These are phyloP conservation scores for Pelargonium australe DNA, from an alignment of 441 rosid genomes.

Conservation along the genomic window DNA sequence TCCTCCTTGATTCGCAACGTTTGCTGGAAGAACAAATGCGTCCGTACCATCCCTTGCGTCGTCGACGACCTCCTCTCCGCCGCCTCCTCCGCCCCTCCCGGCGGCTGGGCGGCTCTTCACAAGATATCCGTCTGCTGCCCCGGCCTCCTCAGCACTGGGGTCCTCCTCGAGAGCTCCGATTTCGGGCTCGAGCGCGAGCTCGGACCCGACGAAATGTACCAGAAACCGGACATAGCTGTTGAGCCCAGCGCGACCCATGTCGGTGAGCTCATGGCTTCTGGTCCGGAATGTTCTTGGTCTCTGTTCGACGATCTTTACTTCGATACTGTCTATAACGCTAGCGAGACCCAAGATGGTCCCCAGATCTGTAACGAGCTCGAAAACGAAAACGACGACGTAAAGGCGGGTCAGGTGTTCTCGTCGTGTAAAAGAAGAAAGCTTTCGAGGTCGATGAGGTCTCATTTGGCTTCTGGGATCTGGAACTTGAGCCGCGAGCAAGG, in stretches of 20 bases:
- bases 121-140: slow-evolving; percentile 89
- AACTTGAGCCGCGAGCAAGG: slow-evolving; percentile 81
- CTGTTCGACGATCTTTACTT: slow-evolving; percentile 78
- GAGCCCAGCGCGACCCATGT: slow-evolving; percentile 14
- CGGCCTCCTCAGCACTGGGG: slow-evolving; percentile 76
- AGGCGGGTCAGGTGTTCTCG: slow-evolving; percentile 26
- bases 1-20: slow-evolving; percentile 50
- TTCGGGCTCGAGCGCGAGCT: slow-evolving; percentile 89
- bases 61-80: slow-evolving; percentile 51
- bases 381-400: too few species aligned
- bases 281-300: slow-evolving; percentile 52
- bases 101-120: slow-evolving; percentile 70
- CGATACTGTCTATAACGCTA: slow-evolving; percentile 54
- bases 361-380: not conserved
- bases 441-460: slow-evolving; percentile 45
- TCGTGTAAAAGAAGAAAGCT: slow-evolving; percentile 42
- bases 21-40: slow-evolving; percentile 65
- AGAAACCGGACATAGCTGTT: slow-evolving; percentile 14
- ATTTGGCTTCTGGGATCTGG: slow-evolving; percentile 73
- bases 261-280: slow-evolving; percentile 20
- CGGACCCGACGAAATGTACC: slow-evolving; percentile 54
- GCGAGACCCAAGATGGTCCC: slow-evolving; percentile 27
- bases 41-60: slow-evolving; percentile 45
- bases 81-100: slow-evolving; percentile 32
- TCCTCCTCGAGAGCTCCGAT: slow-evolving; percentile 85